phyloP scores from a whole-genome alignment of 2,329 filamentous ascomycete species.

The Bipolaris cookei region DNA sequence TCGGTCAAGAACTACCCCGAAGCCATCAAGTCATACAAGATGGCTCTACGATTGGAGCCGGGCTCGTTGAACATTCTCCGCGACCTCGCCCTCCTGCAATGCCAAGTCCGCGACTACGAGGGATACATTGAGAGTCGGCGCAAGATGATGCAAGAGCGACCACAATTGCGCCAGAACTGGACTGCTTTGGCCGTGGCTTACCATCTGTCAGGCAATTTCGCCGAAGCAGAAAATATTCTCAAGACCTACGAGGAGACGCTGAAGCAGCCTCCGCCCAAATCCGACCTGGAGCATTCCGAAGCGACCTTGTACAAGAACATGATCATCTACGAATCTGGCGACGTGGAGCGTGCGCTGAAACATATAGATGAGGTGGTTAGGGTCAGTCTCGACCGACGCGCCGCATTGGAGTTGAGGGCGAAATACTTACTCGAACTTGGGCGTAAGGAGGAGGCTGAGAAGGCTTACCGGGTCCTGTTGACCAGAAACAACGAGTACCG shows the following conservation, averaged over 20 bases:
- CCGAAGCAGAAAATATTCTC: conserved; percentile 87
- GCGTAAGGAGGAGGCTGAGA: conserved; percentile 78
- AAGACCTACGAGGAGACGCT: conserved; percentile 92
- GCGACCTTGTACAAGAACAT: conserved; percentile 93
- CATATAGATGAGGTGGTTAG: conserved; percentile 81
- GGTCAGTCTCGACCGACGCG: conserved; percentile 80
- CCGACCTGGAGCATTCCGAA: conserved; percentile 91
- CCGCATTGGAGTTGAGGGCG: conserved; percentile 83
- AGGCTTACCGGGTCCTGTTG: conserved; percentile 79
- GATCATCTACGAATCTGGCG: conserved; percentile 88
- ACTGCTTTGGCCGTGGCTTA: conserved; percentile 94
- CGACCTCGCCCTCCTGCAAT: conserved; percentile 89
- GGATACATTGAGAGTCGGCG: conserved; percentile 91
- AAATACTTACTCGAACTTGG: conserved; percentile 81
- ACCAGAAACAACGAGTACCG: conserved; percentile 89
- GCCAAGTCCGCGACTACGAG: conserved; percentile 94
- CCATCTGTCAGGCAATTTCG: conserved; percentile 84
- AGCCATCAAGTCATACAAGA: conserved; percentile 98
- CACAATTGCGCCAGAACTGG: conserved; percentile 89
- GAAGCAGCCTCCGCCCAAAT: conserved; percentile 76
- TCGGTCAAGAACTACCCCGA: conserved; percentile 98
- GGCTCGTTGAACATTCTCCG: conserved; percentile 92
- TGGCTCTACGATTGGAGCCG: conserved; percentile 90
- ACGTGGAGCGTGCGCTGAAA: conserved; percentile 81
- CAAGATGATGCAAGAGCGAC: conserved; percentile 83